Base-by-base conservation (phyloP, 345 rosid species). In the Eucalyptus melliodora region DNA sequence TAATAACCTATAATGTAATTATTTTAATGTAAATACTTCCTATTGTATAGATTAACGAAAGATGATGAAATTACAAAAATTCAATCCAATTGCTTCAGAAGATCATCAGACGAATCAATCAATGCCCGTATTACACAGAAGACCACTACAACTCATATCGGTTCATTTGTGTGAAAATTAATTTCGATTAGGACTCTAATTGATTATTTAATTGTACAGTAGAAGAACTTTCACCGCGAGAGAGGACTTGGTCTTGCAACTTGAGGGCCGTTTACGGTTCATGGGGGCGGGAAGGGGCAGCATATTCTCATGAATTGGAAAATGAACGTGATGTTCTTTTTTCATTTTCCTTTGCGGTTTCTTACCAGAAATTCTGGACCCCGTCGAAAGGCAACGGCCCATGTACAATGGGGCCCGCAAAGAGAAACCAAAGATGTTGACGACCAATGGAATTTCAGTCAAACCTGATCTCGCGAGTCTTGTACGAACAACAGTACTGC, bases 101-200 rank as follows among this genome's bases (percentile, higher is more conserved):
- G 42, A 37, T 77, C 5, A 27, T 19, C 27, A 4, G 16, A 5
- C 6, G 12, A 11, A 40, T 21, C 24, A 8, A 21, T 2, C 4
- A 34, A 21, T 69, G 24, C 21, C 23, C 5, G 1, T 40, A 26
- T 40, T 21, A 11, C 7, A 44, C 0, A 2, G 0, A 77, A 77
- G 27, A 77, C 7, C 14, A 13, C 47, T 11, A 40, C 47, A 40
- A 21, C 27, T 40, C 47, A 4, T 23, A 40, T 77, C 8, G 27
- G 3, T 24, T 21, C 83, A 77, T 37, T 1, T 26, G 30, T 9
- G 2, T 37, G 45, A 34, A 37, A 72, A 19, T 9, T 21, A 21
- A 37, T 72, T 72, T 37, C 8, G 2, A 72, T 72, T 19, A 37
- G 45, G 83, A 72, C 83, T 37, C 45, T 16, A 72, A 40, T 77